These are phyloP conservation scores for Boletus pseudopeckii DNA, from an alignment of 768 basidiomycete genomes.

Conservation along the genomic window DNA sequence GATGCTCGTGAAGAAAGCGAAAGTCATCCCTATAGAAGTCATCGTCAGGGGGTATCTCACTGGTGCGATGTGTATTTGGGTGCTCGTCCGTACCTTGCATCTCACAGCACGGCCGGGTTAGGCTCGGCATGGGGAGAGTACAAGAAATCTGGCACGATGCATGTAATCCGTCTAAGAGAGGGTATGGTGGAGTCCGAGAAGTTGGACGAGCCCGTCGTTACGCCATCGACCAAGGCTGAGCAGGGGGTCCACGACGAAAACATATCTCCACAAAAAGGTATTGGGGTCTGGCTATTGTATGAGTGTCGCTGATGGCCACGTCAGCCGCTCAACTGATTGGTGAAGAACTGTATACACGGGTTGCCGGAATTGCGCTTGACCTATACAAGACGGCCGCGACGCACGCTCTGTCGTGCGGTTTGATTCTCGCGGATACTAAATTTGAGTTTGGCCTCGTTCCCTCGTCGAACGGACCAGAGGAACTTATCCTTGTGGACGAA, in stretches of 20 bases:
- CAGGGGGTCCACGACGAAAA: conserved; percentile 96
- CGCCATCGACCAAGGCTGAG: conserved; percentile 96
- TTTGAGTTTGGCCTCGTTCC: conserved; percentile 92
- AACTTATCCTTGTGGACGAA: conserved; percentile 90
- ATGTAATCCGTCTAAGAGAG: conserved; percentile 72
- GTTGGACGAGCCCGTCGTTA: conserved; percentile 82
- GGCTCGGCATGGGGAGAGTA: conserved; percentile 98
- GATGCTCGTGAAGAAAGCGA: conserved; percentile 89
- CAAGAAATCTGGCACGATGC: conserved; percentile 80
- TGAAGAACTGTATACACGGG: conserved; percentile 53
- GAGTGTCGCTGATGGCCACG: conserved; percentile 1
- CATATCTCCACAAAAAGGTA: conserved; percentile 79
- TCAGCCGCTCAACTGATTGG: conserved; percentile 68
- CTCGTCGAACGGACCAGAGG: conserved; percentile 32
- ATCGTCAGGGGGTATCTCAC: conserved; percentile 96
- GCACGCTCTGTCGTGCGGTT: conserved; percentile 67
- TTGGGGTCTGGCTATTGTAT: not conserved
- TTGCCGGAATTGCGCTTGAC: conserved; percentile 58
- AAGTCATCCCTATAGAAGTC: conserved; percentile 88
- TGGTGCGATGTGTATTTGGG: conserved; percentile 46
- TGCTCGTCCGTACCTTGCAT: not conserved
- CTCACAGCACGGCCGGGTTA: conserved; percentile 31
- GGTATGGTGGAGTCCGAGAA: conserved; percentile 84
- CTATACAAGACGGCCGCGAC: conserved; percentile 74
- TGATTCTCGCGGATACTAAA: conserved; percentile 97